A percentile compares a stretch with the other conserved stretches of the same genome.
These are phyloP conservation scores for Iris pallida DNA, from an alignment of 116 monocot genomes.

Conservation along the genomic window DNA sequence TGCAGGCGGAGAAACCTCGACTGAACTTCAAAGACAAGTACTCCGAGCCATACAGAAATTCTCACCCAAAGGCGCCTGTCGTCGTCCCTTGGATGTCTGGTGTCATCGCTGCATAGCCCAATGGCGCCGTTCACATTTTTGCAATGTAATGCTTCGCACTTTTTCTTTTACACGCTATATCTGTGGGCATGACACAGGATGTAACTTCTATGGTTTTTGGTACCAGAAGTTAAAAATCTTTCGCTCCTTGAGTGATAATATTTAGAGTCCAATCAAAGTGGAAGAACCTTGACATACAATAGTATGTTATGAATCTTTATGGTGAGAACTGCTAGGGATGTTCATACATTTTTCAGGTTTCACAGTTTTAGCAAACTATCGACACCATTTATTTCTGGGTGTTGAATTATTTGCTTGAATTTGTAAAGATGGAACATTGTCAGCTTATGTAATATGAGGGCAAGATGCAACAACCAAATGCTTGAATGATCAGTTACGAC, in stretches of 20 bases:
- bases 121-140: background rate
- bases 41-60: slow-evolving; percentile 60
- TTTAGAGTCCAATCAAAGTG: background rate
- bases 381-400: background rate
- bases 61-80: slow-evolving; percentile 69
- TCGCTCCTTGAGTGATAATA: background rate
- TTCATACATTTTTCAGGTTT: background rate
- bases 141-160: background rate
- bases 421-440: too few relatives aligned
- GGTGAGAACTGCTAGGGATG: background rate
- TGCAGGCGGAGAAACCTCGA: slow-evolving; percentile 61
- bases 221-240: background rate
- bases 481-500: too few relatives aligned
- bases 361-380: background rate
- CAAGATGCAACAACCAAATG: too few relatives aligned
- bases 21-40: slow-evolving; percentile 87
- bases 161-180: background rate
- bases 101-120: slow-evolving; percentile 21
- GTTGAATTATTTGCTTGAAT: background rate
- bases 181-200: background rate
- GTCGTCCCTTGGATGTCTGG: slow-evolving; percentile 94
- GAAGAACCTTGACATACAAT: background rate
- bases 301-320: background rate
- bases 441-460: too few relatives aligned
- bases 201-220: background rate